phyloP scores from a whole-genome alignment of 345 rosid genomes.

The Linum lewisii region DNA sequence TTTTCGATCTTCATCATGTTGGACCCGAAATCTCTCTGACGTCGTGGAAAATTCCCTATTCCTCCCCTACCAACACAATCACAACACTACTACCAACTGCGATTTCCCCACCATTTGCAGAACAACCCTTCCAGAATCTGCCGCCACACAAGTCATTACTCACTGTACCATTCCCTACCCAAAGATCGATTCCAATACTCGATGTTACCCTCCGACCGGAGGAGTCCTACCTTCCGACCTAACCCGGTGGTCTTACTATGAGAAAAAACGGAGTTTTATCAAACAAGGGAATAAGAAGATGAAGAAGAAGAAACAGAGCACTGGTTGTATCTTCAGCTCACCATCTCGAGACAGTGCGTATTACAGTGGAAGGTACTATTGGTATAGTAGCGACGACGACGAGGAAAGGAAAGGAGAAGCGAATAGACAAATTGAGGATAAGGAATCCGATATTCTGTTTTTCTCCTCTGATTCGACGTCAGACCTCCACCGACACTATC shows the following conservation, averaged over 20 bases:
- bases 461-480: no score
- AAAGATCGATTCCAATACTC: slow-evolving; percentile 17
- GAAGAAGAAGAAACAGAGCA: slow-evolving; percentile 15
- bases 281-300: slow-evolving; percentile 20
- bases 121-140: slow-evolving; percentile 22
- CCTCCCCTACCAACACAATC: slow-evolving; percentile 16
- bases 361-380: slow-evolving; percentile 25
- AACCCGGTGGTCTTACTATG: slow-evolving; percentile 28
- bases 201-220: slow-evolving; percentile 21
- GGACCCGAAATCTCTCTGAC: slow-evolving; percentile 46
- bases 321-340: slow-evolving; percentile 26
- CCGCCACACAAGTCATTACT: slow-evolving; percentile 8
- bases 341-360: slow-evolving; percentile 38
- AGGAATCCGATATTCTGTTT: slow-evolving; percentile 37
- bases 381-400: slow-evolving; percentile 66
- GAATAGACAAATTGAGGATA: slow-evolving; percentile 16
- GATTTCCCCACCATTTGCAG: slow-evolving; percentile 34
- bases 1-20: slow-evolving; percentile 43
- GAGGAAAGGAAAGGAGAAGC: slow-evolving; percentile 16
- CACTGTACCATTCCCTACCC: slow-evolving; percentile 21
- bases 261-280: slow-evolving; percentile 20
- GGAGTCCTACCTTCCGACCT: slow-evolving; percentile 15
- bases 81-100: neutral
- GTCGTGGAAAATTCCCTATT: slow-evolving; percentile 39
- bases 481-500: slow-evolving; percentile 49